Base-by-base conservation (phyloP, 352 stramenopile species). In the Phytophthora pinifolia region DNA sequence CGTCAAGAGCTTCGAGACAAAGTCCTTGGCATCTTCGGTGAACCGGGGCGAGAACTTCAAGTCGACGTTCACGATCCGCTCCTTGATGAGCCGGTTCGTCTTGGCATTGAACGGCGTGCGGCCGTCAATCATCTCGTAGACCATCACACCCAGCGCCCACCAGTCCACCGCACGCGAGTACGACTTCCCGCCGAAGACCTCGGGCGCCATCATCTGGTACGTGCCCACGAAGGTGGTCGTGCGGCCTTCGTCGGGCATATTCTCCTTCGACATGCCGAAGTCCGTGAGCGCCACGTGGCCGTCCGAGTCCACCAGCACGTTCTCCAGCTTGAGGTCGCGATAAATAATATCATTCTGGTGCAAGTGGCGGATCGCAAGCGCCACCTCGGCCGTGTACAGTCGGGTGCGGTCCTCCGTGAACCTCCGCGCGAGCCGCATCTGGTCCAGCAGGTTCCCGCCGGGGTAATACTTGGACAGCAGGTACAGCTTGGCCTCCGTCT, bases 221-320 rank as follows among this genome's bases (percentile, higher is more conserved):
- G 90, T 98, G 22, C 92, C 92, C 18, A 96, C 92, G 55, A 98
- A 96, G 10, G 91, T 97, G 6, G 70, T 82, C 37, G 89, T 96
- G 33, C 88, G 75, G 14, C 77, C 71, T 35, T 74, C 55, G 22
- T 77, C 74, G n/a, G 69, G 88, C 68, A 99, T 98, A 45, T 98
- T 96, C 60, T 99, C 97, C 69, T 99, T 99, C 8, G 89, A 97
- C 66, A 99, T 92, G n/a, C 97, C 97, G 74, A 99, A 99, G 74
- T 99, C 97, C 38, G 97, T 99, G 17, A 99, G 74, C 33, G 96
- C 89, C 36, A 99, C 86, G 63, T 99, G 95, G 35, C 97, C 97
- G 43, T 96, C 73, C 12, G 85, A 89, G 57, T 98, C 96, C 35
- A 99, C 85, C 12, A 99, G 70, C 33, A 99, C 94, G 66, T 99